Conservation (phyloP, 257 asterid genomes). For the Orobanche coerulescens region DNA sequence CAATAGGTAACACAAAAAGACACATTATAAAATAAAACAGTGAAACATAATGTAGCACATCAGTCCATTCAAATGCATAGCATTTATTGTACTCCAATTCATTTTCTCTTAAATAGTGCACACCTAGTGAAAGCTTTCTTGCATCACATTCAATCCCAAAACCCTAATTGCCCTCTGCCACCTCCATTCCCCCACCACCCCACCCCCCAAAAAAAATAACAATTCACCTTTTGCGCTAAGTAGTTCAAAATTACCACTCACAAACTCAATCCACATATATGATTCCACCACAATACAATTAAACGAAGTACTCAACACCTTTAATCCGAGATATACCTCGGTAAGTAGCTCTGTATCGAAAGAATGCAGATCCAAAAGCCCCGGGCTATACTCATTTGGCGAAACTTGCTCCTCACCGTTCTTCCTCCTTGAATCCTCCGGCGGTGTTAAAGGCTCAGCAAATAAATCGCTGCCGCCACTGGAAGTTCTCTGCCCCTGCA, state of each 20-base stretch:
- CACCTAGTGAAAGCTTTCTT: not conserved
- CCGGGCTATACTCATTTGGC: constrained; percentile 82
- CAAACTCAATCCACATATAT: constrained; percentile 4
- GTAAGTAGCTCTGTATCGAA: constrained; percentile 82
- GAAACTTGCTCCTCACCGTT: constrained; percentile 54
- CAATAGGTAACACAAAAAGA: not conserved
- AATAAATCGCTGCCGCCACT: constrained; percentile 59
- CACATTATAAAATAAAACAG: not conserved
- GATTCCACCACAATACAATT: not conserved
- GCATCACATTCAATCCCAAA: not conserved
- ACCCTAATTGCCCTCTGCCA: not conserved
- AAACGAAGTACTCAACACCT: not conserved
- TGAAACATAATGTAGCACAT: not conserved
- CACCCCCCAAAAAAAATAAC: not conserved
- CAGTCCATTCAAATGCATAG: not conserved
- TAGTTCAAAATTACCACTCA: not conserved
- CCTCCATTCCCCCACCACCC: not conserved
- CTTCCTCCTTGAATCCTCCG: constrained; percentile 39
- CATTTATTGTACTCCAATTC: not conserved
- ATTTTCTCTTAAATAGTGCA: not conserved
- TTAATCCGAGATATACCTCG: constrained; percentile 36
- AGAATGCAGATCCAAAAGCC: constrained; percentile 95
- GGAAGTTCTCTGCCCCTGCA: constrained; percentile 51
- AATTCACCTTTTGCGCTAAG: not conserved
- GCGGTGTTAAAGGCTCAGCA: constrained; percentile 73